These are phyloP conservation scores for Ganoderma sinense DNA, from an alignment of 1,284 basidiomycete genomes.

Conservation along the genomic window DNA sequence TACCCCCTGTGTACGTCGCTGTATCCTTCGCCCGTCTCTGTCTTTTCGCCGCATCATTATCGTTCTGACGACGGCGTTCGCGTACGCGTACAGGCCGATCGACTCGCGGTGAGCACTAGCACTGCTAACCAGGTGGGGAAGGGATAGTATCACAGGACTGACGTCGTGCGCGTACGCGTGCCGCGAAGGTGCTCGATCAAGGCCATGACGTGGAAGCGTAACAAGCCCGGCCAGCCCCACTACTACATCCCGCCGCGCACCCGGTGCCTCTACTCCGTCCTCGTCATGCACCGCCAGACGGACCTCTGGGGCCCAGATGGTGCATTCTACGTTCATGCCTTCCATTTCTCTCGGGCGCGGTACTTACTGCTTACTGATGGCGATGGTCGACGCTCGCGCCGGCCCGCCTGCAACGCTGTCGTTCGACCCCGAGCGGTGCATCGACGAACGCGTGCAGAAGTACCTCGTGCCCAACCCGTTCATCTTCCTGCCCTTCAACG, in stretches of 20 bases:
- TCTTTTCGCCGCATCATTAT: too few species aligned
- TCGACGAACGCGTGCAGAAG: conserved; percentile 46
- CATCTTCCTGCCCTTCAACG: conserved; percentile 59
- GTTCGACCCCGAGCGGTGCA: conserved; percentile 57
- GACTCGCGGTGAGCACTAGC: too few species aligned
- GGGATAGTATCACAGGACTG: too few species aligned
- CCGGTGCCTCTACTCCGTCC: conserved; percentile 56
- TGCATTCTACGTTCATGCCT: too few species aligned
- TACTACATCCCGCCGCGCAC: conserved; percentile 61
- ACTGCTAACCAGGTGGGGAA: too few species aligned
- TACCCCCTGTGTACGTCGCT: conserved; percentile 65
- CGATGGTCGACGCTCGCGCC: too few species aligned
- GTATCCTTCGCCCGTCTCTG: too few species aligned
- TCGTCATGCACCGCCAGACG: conserved; percentile 66
- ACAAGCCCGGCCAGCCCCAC: conserved; percentile 52
- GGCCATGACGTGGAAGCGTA: conserved; percentile 53
- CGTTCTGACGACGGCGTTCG: too few species aligned
- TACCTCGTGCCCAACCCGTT: conserved; percentile 51
- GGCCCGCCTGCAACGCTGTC: conserved; percentile 26
- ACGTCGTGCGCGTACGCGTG: too few species aligned
- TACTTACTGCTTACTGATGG: too few species aligned
- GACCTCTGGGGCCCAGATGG: conserved; percentile 76
- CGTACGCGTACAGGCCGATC: conserved; percentile 17
- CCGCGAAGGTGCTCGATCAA: conserved; percentile 49
- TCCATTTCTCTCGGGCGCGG: too few species aligned